phyloP scores from a whole-genome alignment of 768 basidiomycete genomes.

The Lactarius vividus region DNA sequence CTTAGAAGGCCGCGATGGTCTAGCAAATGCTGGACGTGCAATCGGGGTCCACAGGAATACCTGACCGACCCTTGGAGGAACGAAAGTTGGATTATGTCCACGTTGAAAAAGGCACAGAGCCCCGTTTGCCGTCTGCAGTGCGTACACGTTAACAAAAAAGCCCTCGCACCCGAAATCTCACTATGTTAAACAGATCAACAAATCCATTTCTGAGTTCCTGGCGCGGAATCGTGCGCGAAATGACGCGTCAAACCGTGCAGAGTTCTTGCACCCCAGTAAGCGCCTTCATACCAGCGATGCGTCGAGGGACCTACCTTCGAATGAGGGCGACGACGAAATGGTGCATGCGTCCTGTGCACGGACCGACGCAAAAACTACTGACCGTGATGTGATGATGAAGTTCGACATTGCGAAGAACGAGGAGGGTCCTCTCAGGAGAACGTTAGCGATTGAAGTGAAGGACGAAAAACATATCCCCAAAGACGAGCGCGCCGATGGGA shows the following conservation, averaged over 20 bases:
- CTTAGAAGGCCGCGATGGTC: conserved; percentile 17
- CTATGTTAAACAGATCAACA: conserved; percentile 47
- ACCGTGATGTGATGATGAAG: conserved; percentile 78
- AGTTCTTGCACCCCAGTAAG: conserved; percentile 66
- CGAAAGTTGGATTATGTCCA: conserved; percentile 66
- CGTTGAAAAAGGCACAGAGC: conserved; percentile 43
- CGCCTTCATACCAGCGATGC: conserved; percentile 38
- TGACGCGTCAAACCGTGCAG: conserved; percentile 71
- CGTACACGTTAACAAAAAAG: conserved; percentile 31
- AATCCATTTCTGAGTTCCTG: conserved; percentile 68
- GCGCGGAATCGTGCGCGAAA: conserved; percentile 69
- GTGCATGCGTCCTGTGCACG: conserved; percentile 62
- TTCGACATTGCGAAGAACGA: conserved; percentile 87
- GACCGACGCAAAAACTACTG: conserved; percentile 64
- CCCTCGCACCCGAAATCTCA: neutral
- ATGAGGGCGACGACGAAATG: conserved; percentile 31
- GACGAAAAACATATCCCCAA: neutral
- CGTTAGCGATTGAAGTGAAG: conserved; percentile 39
- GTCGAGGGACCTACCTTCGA: neutral
- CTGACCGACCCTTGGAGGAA: conserved; percentile 50
- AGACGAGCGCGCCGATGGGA: conserved; percentile 15
- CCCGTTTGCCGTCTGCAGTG: conserved; percentile 59
- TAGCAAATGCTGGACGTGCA: conserved; percentile 29
- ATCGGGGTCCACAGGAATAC: conserved; percentile 30
- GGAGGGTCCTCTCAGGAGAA: conserved; percentile 69